Conservation (phyloP, 2,329 filamentous ascomycete genomes). For the Calonectria hawksworthii region DNA sequence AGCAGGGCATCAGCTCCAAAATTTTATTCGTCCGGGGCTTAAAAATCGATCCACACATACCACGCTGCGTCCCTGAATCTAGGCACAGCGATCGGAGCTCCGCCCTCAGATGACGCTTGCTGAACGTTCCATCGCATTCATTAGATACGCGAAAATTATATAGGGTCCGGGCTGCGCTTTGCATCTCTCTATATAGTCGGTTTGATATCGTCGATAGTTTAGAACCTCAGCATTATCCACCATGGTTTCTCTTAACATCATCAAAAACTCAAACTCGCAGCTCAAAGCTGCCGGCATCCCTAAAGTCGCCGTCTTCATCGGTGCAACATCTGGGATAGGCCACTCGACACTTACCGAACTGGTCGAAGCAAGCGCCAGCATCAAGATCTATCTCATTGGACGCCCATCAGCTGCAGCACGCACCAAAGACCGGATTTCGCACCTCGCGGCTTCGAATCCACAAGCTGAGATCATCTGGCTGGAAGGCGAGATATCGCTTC, state of each 20-base stretch:
- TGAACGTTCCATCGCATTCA: background rate
- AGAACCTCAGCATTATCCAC: background rate
- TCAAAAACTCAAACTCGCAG: conserved; percentile 53
- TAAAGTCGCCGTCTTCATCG: conserved; percentile 57
- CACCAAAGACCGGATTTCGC: conserved; percentile 49
- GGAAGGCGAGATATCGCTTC: conserved; percentile 57
- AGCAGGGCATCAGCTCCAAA: background rate
- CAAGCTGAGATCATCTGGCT: conserved; percentile 57
- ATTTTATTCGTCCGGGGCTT: background rate
- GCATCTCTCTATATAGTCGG: too few relatives aligned
- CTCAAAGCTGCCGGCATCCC: conserved; percentile 53
- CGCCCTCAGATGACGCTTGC: background rate
- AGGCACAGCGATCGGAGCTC: background rate
- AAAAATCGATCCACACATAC: background rate
- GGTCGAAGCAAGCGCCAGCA: conserved; percentile 48
- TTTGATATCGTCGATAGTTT: background rate
- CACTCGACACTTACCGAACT: conserved; percentile 54
- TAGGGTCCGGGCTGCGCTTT: background rate
- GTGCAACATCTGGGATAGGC: conserved; percentile 62
- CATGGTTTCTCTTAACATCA: conserved; percentile 49
- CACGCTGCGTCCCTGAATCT: background rate
- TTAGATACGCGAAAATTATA: background rate
- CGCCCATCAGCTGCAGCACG: conserved; percentile 51
- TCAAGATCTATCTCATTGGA: conserved; percentile 58
- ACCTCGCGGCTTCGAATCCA: conserved; percentile 52